phyloP scores from a whole-genome alignment of 768 basidiomycete genomes.

The Lactarius evosmus region DNA sequence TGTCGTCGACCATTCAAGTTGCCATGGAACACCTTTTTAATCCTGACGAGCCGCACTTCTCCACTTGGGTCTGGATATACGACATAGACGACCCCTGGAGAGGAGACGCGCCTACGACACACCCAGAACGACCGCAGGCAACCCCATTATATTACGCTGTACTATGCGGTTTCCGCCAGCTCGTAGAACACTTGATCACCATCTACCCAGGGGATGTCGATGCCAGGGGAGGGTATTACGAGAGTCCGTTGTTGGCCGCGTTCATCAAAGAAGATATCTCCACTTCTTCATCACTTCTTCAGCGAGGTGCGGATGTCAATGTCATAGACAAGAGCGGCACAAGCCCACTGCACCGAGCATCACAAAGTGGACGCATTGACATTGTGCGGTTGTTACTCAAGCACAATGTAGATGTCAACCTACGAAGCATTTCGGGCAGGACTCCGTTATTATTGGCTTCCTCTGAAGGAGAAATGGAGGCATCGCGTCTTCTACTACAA shows the following conservation, averaged over 20 bases:
- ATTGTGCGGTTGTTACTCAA: background rate
- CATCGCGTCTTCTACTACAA: background rate
- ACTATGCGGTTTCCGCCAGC: background rate
- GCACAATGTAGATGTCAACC: background rate
- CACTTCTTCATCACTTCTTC: background rate
- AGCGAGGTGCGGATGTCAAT: background rate
- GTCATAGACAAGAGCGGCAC: too few species aligned
- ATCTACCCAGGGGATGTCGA: background rate
- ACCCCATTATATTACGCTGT: constrained; percentile 4
- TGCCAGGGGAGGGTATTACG: background rate
- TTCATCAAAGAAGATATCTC: background rate
- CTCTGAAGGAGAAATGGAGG: background rate
- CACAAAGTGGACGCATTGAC: background rate
- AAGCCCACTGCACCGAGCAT: background rate
- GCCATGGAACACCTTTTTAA: constrained; percentile 6
- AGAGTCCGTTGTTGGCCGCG: background rate
- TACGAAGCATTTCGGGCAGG: background rate
- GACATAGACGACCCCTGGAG: background rate
- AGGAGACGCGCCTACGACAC: background rate
- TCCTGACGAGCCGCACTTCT: background rate
- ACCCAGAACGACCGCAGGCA: background rate
- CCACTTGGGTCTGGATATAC: constrained; percentile 3
- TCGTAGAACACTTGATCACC: constrained; percentile 1
- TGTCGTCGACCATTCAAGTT: background rate
- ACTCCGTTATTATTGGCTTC: background rate